Percentiles rank a stretch among this genome's conserved stretches.
phyloP scores from a whole-genome alignment of 495 filamentous ascomycete species.

The Diplogelasinospora grovesii region DNA sequence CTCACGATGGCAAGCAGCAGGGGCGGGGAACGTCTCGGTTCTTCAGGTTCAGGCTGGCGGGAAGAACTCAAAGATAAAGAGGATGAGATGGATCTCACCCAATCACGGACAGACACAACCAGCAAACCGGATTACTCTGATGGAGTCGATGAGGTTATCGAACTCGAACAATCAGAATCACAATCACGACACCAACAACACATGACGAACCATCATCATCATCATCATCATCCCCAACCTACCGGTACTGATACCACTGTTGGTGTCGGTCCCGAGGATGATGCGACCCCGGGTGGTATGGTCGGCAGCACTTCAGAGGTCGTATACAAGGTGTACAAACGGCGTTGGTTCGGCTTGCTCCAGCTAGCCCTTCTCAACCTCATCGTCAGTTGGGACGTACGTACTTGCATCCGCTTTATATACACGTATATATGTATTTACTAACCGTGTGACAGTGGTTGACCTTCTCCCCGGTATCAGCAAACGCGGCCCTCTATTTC shows the following conservation, averaged over 20 bases:
- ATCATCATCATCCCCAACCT: neutral
- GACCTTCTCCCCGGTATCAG: conserved; percentile 81
- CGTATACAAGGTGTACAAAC: conserved; percentile 73
- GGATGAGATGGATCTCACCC: too few species aligned
- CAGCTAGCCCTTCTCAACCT: conserved; percentile 86
- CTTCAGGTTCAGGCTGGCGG: too few species aligned
- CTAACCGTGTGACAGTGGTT: conserved; percentile 59
- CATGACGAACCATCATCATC: neutral
- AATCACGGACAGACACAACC: too few species aligned
- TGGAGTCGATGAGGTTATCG: too few species aligned
- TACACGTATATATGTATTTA: too few species aligned
- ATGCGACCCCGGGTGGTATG: neutral
- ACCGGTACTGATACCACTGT: too few species aligned
- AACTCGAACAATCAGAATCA: neutral
- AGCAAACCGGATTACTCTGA: too few species aligned
- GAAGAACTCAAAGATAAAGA: too few species aligned
- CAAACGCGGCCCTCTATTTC: conserved; percentile 71
- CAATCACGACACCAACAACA: neutral
- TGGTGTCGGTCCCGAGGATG: too few species aligned
- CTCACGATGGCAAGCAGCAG: too few species aligned
- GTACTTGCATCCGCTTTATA: conserved; percentile 26
- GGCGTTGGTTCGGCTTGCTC: conserved; percentile 80
- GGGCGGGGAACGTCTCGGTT: too few species aligned
- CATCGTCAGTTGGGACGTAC: conserved; percentile 90
- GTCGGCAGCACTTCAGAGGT: conserved; percentile 4